Evolutionary conservation across 768 basidiomycete species (phyloP), one percentile per base, ranked within the genome.

Genomic region (Suillus lakei): DNA sequence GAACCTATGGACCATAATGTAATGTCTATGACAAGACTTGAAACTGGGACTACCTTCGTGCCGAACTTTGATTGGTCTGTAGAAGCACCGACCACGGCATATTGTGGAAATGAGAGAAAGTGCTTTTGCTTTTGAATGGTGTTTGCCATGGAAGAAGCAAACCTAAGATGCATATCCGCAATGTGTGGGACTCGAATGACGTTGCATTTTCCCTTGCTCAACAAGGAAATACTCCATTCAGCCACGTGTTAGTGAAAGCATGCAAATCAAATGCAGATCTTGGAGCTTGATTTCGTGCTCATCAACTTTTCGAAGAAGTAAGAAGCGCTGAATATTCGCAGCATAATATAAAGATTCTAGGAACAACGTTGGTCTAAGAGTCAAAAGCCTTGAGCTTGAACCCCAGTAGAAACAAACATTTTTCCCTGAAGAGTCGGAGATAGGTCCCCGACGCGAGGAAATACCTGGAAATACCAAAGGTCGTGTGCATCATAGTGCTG

Each of bases 81-180:
- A 51, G 91, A 94, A 5, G 92, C 92, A 28, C 94, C 93, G 16
- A 93, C 86, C 32, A 95, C 93, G 38, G 92, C 94, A 63, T 84
- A 96, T 66, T 80, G 73, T 7, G 89, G 81, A 15, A 87, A 84
- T 9, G 84, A 80, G 48, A 95, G 74, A 77, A 95, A 95, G 44
- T 73, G 70, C 50, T 74, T 77, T 69, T 83, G 79, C 64, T 85
- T 84, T 64, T 88, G 82, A 50, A 80, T 71, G 67, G 78, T 72
- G 43, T 66, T 71, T 12, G 60, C 36, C 76, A 77, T 78, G 26
- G 64, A 69, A 39, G 51, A 21, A 64, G 65, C 60, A 67, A 58
- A 58, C 36, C 36, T 16, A 23, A 39, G 36, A 39, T 38, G 23
- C 36, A 55, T 54, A n/a, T 48, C 26, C 28, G 16, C 6, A 30